Conservation (phyloP, 805 yeast genomes). For the Schizosaccharomyces lindneri region DNA sequence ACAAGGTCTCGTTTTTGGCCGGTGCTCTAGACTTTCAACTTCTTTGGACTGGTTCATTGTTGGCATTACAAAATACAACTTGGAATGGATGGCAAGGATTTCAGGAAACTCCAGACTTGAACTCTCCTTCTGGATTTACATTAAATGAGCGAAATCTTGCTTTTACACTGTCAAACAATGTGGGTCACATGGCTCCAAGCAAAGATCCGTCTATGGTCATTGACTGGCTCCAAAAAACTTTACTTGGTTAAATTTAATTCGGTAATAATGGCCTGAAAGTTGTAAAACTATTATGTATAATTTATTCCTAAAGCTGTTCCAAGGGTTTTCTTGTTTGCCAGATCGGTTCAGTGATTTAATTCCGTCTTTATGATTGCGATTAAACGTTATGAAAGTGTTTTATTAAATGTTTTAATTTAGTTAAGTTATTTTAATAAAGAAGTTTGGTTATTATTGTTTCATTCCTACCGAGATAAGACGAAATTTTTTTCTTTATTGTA, state of each 20-base stretch:
- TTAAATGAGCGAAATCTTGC: slow-evolving; percentile 42
- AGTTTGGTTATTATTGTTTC: too few species aligned
- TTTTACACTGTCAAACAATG: slow-evolving; percentile 44
- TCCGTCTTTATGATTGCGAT: too few species aligned
- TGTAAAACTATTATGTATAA: too few species aligned
- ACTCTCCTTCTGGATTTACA: slow-evolving; percentile 25
- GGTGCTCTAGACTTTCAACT: not conserved
- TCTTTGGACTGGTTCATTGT: not conserved
- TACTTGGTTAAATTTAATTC: not conserved
- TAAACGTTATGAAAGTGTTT: too few species aligned
- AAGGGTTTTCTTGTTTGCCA: too few species aligned
- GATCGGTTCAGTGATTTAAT: too few species aligned
- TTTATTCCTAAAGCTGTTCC: too few species aligned
- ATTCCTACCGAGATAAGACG: too few species aligned
- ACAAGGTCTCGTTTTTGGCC: not conserved
- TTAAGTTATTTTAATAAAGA: too few species aligned
- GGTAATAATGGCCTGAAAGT: too few species aligned
- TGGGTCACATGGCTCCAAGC: slow-evolving; percentile 75
- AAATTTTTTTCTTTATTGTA: too few species aligned
- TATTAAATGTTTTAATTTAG: too few species aligned
- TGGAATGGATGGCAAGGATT: slow-evolving; percentile 2
- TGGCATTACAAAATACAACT: slow-evolving; percentile 1
- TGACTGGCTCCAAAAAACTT: not conserved
- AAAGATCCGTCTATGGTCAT: slow-evolving; percentile 55
- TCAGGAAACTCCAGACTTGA: not conserved